Conservation (phyloP, 2,329 filamentous ascomycete species). For the Periconia sp. region DNA sequence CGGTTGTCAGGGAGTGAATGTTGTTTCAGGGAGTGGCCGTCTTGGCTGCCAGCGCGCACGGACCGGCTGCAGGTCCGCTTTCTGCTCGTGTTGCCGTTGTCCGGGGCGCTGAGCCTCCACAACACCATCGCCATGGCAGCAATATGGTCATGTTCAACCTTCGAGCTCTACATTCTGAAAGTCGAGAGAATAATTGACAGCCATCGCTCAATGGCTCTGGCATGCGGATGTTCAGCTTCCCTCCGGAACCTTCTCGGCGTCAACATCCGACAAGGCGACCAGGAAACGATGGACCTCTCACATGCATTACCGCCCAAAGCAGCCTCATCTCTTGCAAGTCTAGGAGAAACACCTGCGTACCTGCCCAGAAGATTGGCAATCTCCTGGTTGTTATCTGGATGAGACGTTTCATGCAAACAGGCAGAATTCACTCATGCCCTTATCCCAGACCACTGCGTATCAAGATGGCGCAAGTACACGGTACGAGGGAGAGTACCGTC, state of each 20-base stretch:
- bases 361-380: background rate
- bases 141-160: constrained; percentile 4
- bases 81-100: background rate
- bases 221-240: no score
- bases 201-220: no score
- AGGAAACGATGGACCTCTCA: background rate
- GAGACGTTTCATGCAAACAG: constrained; percentile 10
- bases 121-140: constrained; percentile 4
- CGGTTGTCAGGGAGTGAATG: constrained; percentile 41
- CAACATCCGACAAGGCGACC: background rate
- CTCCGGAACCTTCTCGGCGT: no score
- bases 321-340: constrained; percentile 1
- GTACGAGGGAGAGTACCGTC: no score
- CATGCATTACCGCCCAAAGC: background rate
- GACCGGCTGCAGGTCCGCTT: constrained; percentile 3
- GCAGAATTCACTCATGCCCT: constrained; percentile 8
- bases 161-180: background rate
- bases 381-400: background rate
- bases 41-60: constrained; percentile 17
- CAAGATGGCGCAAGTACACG: no score
- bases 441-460: background rate
- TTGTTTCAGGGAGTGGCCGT: constrained; percentile 25
- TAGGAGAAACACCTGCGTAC: background rate
- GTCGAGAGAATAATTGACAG: background rate
- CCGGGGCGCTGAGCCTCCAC: constrained; percentile 1